These are phyloP conservation scores for Brassica cretica DNA, from an alignment of 345 rosid genomes.

Conservation along the genomic window DNA sequence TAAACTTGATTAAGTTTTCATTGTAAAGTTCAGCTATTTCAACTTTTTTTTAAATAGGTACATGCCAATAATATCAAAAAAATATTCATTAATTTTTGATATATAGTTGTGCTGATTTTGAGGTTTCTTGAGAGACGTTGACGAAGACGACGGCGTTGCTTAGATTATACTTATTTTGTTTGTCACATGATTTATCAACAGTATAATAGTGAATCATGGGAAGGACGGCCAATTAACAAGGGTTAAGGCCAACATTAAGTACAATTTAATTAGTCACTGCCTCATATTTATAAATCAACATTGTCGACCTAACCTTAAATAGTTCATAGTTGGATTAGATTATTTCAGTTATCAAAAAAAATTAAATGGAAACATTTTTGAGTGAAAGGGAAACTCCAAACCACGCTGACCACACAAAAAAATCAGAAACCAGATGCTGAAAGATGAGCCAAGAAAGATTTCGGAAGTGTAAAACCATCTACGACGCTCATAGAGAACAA, in stretches of 20 bases:
- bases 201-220: not conserved
- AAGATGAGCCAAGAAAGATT: not conserved
- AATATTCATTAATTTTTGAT: not conserved
- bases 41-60: not conserved
- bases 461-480: not conserved
- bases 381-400: constrained; percentile 4
- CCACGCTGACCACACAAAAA: not conserved
- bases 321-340: constrained; percentile 5
- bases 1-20: not conserved
- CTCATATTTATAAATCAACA: not conserved
- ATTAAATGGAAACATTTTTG: not conserved
- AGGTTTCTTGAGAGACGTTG: not conserved
- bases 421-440: not conserved
- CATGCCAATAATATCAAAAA: not conserved
- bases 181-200: not conserved
- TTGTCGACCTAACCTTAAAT: not conserved
- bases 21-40: not conserved
- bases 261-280: not conserved
- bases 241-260: not conserved
- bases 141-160: not conserved
- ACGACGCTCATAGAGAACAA: not conserved
- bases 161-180: not conserved
- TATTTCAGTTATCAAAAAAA: not conserved
- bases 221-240: not conserved
- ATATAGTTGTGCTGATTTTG: not conserved